Evolutionary conservation across 805 yeast genomes (phyloP).

Genomic region (Hermanozyma aechmeae): DNA sequence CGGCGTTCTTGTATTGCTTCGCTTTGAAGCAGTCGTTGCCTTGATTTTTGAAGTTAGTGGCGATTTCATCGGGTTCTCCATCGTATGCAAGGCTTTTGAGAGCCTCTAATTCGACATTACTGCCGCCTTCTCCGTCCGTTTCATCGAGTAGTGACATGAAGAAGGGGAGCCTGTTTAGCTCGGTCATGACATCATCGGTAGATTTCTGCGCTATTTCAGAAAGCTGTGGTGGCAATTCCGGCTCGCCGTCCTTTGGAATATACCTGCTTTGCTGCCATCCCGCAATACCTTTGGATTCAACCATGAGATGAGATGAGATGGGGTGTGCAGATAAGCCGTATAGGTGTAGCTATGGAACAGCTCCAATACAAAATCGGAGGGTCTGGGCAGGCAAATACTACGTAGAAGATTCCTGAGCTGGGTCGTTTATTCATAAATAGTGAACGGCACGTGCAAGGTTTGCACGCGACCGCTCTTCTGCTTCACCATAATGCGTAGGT

Average conservation of each 20-base stretch:
- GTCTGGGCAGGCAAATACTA: no score
- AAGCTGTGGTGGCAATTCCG: slow-evolving; percentile 77
- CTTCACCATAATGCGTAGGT: slow-evolving; percentile 20
- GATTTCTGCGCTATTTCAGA: slow-evolving; percentile 52
- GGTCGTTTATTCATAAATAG: slow-evolving; percentile 18
- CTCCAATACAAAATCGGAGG: no score
- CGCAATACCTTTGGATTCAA: slow-evolving; percentile 16
- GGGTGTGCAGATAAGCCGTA: no score
- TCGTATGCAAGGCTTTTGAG: slow-evolving; percentile 86
- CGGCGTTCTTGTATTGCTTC: slow-evolving; percentile 67
- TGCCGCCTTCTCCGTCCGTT: slow-evolving; percentile 69
- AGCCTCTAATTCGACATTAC: slow-evolving; percentile 73
- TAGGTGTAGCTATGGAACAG: no score
- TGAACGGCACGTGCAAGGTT: slow-evolving; percentile 26
- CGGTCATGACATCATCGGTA: slow-evolving; percentile 67
- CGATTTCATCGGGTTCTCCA: slow-evolving; percentile 90
- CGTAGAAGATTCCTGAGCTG: no score
- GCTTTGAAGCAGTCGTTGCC: slow-evolving; percentile 81
- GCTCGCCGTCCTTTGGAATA: slow-evolving; percentile 47
- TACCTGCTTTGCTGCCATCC: slow-evolving; percentile 35
- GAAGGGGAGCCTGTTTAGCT: slow-evolving; percentile 78
- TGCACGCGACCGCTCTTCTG: slow-evolving; percentile 20
- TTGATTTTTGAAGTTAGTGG: slow-evolving; percentile 80
- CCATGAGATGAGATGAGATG: slow-evolving; percentile 1
- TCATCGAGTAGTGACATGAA: slow-evolving; percentile 87